These are phyloP conservation scores for Jaltomata sinuosa DNA, from an alignment of 257 asterid genomes.

Conservation along the genomic window DNA sequence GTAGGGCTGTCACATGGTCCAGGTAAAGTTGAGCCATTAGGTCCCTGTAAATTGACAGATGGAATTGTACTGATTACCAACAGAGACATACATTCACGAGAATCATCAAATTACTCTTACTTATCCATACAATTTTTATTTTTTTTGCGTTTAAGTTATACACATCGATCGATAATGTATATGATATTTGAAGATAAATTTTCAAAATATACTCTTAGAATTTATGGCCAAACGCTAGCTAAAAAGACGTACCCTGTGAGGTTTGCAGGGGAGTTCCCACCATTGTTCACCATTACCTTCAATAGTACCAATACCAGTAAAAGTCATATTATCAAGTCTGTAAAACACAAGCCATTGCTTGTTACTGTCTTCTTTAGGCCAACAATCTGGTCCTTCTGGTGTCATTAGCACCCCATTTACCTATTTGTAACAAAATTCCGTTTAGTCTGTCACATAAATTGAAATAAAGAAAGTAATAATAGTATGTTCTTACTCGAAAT, in stretches of 20 bases:
- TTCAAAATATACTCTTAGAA: too few relatives aligned
- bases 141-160: not conserved
- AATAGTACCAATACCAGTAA: constrained; percentile 70
- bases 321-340: constrained; percentile 51
- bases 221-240: too few relatives aligned
- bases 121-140: not conserved
- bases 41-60: constrained; percentile 53
- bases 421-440: constrained; percentile 12
- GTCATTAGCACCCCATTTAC: constrained; percentile 84
- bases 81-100: not conserved
- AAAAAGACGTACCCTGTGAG: constrained; percentile 58
- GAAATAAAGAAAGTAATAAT: not conserved
- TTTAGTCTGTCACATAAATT: not conserved
- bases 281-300: constrained; percentile 89
- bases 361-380: constrained; percentile 75
- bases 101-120: not conserved
- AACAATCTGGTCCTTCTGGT: constrained; percentile 90
- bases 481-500: constrained; percentile 42
- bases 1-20: constrained; percentile 99
- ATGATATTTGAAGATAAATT: too few relatives aligned
- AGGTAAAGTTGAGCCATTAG: constrained; percentile 79
- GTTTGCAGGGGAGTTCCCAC: constrained; percentile 99
- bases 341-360: constrained; percentile 95
- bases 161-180: not conserved
- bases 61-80: not conserved